Evolutionary conservation across 345 rosid genomes (phyloP).

Genomic region (Arabis hirsuta): DNA sequence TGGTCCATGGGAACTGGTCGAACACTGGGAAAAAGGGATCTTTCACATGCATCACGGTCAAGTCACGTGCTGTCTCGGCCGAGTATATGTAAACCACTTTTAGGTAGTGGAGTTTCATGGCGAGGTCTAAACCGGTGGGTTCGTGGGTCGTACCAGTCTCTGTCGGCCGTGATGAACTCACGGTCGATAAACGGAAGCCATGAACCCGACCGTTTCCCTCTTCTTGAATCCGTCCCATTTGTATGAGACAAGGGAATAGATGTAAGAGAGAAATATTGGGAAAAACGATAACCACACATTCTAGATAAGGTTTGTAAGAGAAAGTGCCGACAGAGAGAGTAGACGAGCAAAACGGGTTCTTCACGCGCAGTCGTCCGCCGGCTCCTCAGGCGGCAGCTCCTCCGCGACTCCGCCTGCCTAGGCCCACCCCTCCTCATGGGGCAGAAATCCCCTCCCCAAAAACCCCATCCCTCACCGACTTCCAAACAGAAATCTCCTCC

Average conservation of each 20-base stretch:
- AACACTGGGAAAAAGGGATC: conserved; percentile 54
- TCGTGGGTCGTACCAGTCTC: conserved; percentile 52
- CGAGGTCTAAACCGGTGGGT: conserved; percentile 60
- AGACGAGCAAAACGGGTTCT: too few species aligned
- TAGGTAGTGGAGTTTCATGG: conserved; percentile 86
- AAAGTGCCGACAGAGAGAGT: too few species aligned
- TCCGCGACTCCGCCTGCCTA: too few species aligned
- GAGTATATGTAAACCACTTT: conserved; percentile 60
- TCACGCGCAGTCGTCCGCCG: too few species aligned
- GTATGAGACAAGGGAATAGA: conserved; percentile 1
- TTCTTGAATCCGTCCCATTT: conserved; percentile 35
- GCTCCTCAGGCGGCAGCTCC: too few species aligned
- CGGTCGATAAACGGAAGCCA: conserved; percentile 59
- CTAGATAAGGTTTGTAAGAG: too few species aligned
- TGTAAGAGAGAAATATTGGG: background rate
- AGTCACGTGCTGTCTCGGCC: conserved; percentile 49
- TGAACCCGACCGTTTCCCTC: conserved; percentile 42
- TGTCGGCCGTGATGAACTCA: conserved; percentile 55
- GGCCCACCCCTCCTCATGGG: too few species aligned
- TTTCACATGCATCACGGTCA: conserved; percentile 52
- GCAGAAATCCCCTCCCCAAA: too few species aligned
- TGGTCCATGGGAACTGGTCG: conserved; percentile 48
- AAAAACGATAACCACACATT: too few species aligned
- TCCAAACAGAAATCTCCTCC: too few species aligned
- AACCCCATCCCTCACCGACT: too few species aligned